Evolutionary conservation across 345 rosid genomes (phyloP).

Genomic region (Corchorus capsularis): DNA sequence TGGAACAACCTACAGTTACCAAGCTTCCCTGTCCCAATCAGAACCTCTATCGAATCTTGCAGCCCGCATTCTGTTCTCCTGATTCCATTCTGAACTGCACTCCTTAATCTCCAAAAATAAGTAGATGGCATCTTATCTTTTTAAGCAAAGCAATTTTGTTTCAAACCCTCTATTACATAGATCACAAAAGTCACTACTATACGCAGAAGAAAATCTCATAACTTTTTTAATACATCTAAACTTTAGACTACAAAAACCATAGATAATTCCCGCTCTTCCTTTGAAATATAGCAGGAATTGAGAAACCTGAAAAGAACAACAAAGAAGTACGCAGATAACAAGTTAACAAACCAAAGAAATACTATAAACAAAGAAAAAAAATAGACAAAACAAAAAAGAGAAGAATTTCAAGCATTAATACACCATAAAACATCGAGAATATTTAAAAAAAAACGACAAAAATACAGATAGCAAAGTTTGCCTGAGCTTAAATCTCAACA

Average conservation of each 20-base stretch:
- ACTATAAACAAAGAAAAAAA: not conserved
- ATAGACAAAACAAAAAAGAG: not conserved
- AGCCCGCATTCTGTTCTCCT: slow-evolving; percentile 46
- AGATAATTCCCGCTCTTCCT: slow-evolving; percentile 27
- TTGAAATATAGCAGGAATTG: slow-evolving; percentile 15
- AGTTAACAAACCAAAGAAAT: not conserved
- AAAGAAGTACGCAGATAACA: not conserved
- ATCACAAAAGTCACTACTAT: slow-evolving; percentile 33
- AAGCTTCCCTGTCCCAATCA: slow-evolving; percentile 60
- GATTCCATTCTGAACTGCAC: slow-evolving; percentile 53
- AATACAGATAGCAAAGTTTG: not conserved
- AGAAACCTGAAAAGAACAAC: slow-evolving; percentile 27
- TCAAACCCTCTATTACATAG: slow-evolving; percentile 25
- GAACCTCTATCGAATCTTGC: slow-evolving; percentile 43
- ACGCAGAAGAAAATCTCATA: slow-evolving; percentile 47
- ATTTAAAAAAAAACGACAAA: not conserved
- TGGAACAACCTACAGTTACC: slow-evolving; percentile 58
- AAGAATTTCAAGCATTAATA: not conserved
- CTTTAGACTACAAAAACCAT: slow-evolving; percentile 7
- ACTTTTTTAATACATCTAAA: slow-evolving; percentile 35
- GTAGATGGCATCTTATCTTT: slow-evolving; percentile 64
- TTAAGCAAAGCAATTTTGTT: slow-evolving; percentile 30
- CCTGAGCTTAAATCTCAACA: not conserved
- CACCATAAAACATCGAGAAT: not conserved
- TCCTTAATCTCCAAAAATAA: slow-evolving; percentile 47